Evolutionary conservation across 2,329 filamentous ascomycete genomes (phyloP), one percentile per base, ranked within the genome.

Genomic region (Lecanicillium sp.): DNA sequence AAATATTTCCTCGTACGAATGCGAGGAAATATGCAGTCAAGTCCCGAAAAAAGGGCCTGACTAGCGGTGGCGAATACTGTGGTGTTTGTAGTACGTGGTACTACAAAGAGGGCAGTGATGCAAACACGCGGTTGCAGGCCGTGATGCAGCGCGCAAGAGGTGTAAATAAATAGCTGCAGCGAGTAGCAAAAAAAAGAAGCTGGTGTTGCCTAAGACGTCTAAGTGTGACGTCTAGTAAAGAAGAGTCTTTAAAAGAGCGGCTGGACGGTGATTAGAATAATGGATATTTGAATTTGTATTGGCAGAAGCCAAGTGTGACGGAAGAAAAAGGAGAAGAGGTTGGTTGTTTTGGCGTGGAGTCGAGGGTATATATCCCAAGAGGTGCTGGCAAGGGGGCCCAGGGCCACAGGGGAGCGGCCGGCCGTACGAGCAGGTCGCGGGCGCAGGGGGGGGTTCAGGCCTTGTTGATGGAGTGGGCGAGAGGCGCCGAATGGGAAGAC

Each of bases 1-100:
- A 41, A 7, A 14, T 7, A 42, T 57, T 62, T 62, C 57, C 56
- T 59, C 53, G 42, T 45, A 34, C 40, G 45, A 50, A 29, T 18
- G 30, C 35, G 40, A 42, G 43, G 53, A 52, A 52, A 49, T 46
- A 46, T 44, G 43, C 46, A 44, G 52, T 51, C 58, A 56, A 53
- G 51, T 53, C 46, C 49, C 41, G 38, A 37, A 45, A 15, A 49
- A 38, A n/a, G n/a, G 49, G 51, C 43, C 41, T 44, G 42, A 35
- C 38, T 45, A 40, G 51, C 49, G 30, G 48, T 48, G 6, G 22
- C 7, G 22, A 6, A n/a, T n/a, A n/a, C n/a, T n/a, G n/a, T 25
- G 22, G 22, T 25, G 22, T 25, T n/a, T 25, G 22, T 25, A 25
- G 22, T 25, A 25, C 22, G 22, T 25, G 7, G 22, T 25, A 25